A percentile compares a stretch with the other conserved stretches of the same genome.
Conservation (phyloP, 2,329 filamentous ascomycete genomes). For the Xenosphaeropsis pyriputrescens region DNA sequence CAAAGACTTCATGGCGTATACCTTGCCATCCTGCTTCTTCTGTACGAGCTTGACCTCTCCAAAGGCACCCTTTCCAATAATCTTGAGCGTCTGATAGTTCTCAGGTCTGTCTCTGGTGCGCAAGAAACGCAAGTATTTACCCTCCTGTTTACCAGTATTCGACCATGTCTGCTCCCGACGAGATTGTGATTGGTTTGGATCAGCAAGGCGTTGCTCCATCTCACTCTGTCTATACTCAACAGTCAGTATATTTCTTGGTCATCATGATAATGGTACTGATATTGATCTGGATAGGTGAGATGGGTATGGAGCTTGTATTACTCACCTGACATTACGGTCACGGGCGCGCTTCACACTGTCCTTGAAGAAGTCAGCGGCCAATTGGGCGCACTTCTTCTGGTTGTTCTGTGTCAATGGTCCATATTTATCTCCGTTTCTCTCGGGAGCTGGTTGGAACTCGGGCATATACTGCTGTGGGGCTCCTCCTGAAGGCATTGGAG, state of each 20-base stretch:
- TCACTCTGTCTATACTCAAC: slow-evolving; percentile 59
- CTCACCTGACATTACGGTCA: slow-evolving; percentile 85
- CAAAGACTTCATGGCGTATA: slow-evolving; percentile 95
- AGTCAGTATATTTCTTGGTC: no score
- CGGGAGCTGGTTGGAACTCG: slow-evolving; percentile 66
- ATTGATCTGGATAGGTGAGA: no score
- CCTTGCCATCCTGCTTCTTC: slow-evolving; percentile 89
- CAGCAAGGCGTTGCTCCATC: slow-evolving; percentile 71
- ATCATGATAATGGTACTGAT: no score
- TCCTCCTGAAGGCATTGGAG: slow-evolving; percentile 49
- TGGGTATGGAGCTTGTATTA: slow-evolving; percentile 4
- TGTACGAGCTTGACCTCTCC: slow-evolving; percentile 97
- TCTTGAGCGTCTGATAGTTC: slow-evolving; percentile 93
- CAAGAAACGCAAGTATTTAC: slow-evolving; percentile 84
- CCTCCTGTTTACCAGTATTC: slow-evolving; percentile 74
- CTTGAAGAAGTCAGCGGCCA: slow-evolving; percentile 89
- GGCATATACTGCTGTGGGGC: slow-evolving; percentile 39
- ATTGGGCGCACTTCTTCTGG: slow-evolving; percentile 53
- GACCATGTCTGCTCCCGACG: slow-evolving; percentile 77
- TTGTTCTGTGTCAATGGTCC: slow-evolving; percentile 50
- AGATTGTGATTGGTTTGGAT: slow-evolving; percentile 57
- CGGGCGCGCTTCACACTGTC: slow-evolving; percentile 93
- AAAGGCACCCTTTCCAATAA: slow-evolving; percentile 97
- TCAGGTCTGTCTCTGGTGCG: slow-evolving; percentile 85
- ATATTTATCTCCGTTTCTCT: slow-evolving; percentile 75